A percentile compares a stretch with the other conserved stretches of the same genome.
phyloP scores from a whole-genome alignment of 176 grass and related monocot genomes.

The Oryza punctata region DNA sequence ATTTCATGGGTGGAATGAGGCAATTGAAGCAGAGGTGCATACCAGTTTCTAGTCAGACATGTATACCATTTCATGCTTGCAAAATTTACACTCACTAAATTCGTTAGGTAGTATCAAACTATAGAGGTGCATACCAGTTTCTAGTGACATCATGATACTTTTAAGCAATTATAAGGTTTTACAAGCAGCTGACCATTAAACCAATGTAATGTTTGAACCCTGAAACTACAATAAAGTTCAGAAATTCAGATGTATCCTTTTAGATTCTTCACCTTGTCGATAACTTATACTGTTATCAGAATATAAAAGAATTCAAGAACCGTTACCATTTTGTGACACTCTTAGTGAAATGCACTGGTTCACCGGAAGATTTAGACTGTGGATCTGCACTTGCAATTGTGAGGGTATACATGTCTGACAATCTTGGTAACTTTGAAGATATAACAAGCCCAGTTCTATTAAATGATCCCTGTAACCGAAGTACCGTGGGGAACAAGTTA shows the following conservation, averaged over 20 bases:
- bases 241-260: not conserved
- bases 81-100: not conserved
- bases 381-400: constrained; percentile 86
- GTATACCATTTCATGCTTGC: no score
- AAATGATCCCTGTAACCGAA: constrained; percentile 72
- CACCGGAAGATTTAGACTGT: constrained; percentile 85
- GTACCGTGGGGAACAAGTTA: not conserved
- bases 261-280: not conserved
- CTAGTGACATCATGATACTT: not conserved
- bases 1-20: no score
- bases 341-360: constrained; percentile 69
- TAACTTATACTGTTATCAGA: not conserved
- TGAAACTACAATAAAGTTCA: not conserved
- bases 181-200: not conserved
- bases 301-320: not conserved
- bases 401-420: constrained; percentile 83
- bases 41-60: no score
- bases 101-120: not conserved
- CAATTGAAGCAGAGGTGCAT: no score
- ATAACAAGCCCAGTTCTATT: constrained; percentile 81
- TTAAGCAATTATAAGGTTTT: not conserved
- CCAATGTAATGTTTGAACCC: not conserved
- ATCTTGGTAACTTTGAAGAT: constrained; percentile 93
- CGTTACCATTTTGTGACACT: constrained; percentile 92
- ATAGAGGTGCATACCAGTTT: not conserved